phyloP scores from a whole-genome alignment of 208 protist genomes.

The Trypanosoma lewisi region DNA sequence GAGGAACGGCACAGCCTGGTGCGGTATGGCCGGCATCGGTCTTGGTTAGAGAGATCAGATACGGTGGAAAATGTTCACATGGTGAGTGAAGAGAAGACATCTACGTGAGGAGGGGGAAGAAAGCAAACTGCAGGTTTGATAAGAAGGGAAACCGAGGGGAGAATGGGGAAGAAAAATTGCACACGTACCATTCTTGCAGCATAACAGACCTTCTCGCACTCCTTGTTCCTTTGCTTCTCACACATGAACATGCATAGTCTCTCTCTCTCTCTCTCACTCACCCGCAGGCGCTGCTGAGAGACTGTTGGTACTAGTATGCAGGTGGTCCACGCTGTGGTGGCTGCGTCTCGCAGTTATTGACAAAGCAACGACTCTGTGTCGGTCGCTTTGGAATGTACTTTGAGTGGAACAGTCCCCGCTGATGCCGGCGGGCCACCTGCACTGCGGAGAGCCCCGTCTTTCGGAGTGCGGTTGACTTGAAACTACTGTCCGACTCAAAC shows the following conservation, averaged over 20 bases:
- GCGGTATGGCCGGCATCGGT: background rate
- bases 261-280: background rate
- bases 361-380: conserved; percentile 62
- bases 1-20: background rate
- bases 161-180: background rate
- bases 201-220: no score
- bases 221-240: no score
- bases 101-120: no score
- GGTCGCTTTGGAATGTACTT: conserved; percentile 73
- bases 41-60: no score
- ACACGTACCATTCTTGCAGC: no score
- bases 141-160: background rate
- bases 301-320: background rate
- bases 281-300: background rate
- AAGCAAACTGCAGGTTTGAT: no score
- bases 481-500: conserved; percentile 62
- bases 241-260: no score
- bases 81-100: no score
- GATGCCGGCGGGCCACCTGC: conserved; percentile 62
- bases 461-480: conserved; percentile 62
- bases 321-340: background rate
- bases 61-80: no score
- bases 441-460: conserved; percentile 66
- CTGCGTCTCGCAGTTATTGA: conserved; percentile 29
- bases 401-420: conserved; percentile 65